A percentile compares a stretch with the other conserved stretches of the same genome.
Evolutionary conservation across 805 yeast genomes (phyloP).

Genomic region (Pichia exigua): DNA sequence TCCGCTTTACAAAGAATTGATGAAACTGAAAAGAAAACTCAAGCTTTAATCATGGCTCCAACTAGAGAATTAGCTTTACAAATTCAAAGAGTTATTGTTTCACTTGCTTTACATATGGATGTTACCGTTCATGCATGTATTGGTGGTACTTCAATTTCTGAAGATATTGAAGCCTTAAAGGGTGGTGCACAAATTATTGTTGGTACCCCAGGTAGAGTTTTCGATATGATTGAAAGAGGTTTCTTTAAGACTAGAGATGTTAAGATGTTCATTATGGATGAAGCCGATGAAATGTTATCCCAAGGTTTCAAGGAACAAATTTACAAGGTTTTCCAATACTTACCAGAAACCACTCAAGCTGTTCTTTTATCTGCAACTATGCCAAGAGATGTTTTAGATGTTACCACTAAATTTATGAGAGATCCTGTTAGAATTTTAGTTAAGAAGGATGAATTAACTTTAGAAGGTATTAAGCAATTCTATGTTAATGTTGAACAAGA

Average conservation of each 20-base stretch:
- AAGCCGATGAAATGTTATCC: constrained; percentile 91
- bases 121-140: constrained; percentile 85
- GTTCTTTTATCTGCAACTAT: constrained; percentile 93
- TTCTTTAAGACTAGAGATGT: constrained; percentile 63
- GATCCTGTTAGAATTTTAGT: constrained; percentile 93
- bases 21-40: constrained; percentile 60
- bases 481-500: constrained; percentile 87
- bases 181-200: constrained; percentile 83
- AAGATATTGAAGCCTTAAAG: constrained; percentile 68
- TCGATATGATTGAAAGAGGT: constrained; percentile 84
- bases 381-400: constrained; percentile 84
- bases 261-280: constrained; percentile 88
- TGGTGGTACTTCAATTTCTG: constrained; percentile 83
- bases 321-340: constrained; percentile 76
- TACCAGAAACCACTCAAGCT: constrained; percentile 84
- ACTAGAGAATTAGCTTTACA: constrained; percentile 95
- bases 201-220: constrained; percentile 96
- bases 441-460: constrained; percentile 86
- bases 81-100: constrained; percentile 79
- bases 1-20: constrained; percentile 87
- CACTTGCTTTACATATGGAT: constrained; percentile 83
- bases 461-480: constrained; percentile 92
- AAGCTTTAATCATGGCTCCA: constrained; percentile 88
- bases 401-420: constrained; percentile 85
- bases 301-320: constrained; percentile 95